Evolutionary conservation across 176 grass and related monocot genomes (phyloP).

Genomic region (Pharus latifolius): DNA sequence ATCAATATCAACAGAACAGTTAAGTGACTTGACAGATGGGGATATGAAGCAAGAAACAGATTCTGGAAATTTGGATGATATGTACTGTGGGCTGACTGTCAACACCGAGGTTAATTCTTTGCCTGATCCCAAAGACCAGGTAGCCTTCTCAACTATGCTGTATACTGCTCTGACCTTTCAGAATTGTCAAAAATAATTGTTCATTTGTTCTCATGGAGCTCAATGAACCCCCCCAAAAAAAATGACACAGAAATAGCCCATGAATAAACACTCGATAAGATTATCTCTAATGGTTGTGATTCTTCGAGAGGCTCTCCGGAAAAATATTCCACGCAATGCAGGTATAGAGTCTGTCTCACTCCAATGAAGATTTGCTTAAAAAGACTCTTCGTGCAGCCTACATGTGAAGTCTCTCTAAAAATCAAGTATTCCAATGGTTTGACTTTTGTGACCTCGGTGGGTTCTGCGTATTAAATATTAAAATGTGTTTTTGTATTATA

Average conservation of each 20-base stretch:
- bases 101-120: slow-evolving; percentile 67
- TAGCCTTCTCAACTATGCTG: slow-evolving; percentile 24
- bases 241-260: neutral
- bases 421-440: too few relatives aligned
- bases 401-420: too few relatives aligned
- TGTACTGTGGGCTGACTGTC: slow-evolving; percentile 46
- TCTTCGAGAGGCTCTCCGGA: too few relatives aligned
- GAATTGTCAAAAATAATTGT: neutral
- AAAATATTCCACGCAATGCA: too few relatives aligned
- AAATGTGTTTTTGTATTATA: too few relatives aligned
- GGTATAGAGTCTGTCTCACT: too few relatives aligned
- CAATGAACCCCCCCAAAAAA: neutral
- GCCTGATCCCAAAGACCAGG: slow-evolving; percentile 94
- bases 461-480: too few relatives aligned
- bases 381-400: too few relatives aligned
- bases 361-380: too few relatives aligned
- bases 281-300: too few relatives aligned
- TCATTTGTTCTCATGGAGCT: neutral
- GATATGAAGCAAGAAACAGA: slow-evolving; percentile 39
- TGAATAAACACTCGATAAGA: neutral
- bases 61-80: slow-evolving; percentile 37
- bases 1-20: slow-evolving; percentile 40
- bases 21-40: slow-evolving; percentile 22
- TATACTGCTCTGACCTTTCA: neutral
- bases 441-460: too few relatives aligned